Percentiles rank a stretch among this genome's conserved stretches.
Conservation (phyloP, 192 early-diverging fungal genomes). For the Rhizoclosmatium globosum region DNA sequence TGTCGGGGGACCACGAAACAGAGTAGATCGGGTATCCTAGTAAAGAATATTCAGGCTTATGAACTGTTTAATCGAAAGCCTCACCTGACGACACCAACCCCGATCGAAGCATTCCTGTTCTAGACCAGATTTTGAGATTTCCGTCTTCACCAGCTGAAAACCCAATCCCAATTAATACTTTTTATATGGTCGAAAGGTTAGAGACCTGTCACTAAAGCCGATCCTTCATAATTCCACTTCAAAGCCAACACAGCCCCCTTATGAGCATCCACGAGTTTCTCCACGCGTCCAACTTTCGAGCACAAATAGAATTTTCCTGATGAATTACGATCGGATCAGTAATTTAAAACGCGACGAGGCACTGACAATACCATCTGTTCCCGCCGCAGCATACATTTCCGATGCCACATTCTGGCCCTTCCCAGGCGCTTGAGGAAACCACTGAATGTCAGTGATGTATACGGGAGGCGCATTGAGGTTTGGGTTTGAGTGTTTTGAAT, state of each 20-base stretch:
- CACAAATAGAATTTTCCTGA: conserved; percentile 65
- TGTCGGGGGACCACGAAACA: conserved; percentile 63
- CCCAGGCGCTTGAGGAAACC: conserved; percentile 60
- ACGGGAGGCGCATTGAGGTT: conserved; percentile 12
- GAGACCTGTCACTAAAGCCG: conserved; percentile 60
- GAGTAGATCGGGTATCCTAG: conserved; percentile 62
- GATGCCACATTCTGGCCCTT: conserved; percentile 46
- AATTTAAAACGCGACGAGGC: background rate
- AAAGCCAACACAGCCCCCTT: conserved; percentile 60
- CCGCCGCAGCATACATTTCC: conserved; percentile 58
- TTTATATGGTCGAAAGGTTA: background rate
- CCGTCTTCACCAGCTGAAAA: conserved; percentile 65
- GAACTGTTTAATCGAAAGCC: background rate
- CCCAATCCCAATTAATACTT: background rate
- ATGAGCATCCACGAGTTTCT: conserved; percentile 66
- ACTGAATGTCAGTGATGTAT: conserved; percentile 60
- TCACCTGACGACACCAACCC: conserved; percentile 44
- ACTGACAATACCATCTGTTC: conserved; percentile 59
- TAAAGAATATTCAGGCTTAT: background rate
- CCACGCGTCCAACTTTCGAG: conserved; percentile 59
- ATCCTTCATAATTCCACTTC: conserved; percentile 65
- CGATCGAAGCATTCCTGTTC: conserved; percentile 69
- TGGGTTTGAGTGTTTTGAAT: conserved; percentile 17
- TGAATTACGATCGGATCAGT: background rate
- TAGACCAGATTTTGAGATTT: conserved; percentile 64